Evolutionary conservation across 148 eudicot genomes (phyloP).

Genomic region (Nepenthes gracilis): DNA sequence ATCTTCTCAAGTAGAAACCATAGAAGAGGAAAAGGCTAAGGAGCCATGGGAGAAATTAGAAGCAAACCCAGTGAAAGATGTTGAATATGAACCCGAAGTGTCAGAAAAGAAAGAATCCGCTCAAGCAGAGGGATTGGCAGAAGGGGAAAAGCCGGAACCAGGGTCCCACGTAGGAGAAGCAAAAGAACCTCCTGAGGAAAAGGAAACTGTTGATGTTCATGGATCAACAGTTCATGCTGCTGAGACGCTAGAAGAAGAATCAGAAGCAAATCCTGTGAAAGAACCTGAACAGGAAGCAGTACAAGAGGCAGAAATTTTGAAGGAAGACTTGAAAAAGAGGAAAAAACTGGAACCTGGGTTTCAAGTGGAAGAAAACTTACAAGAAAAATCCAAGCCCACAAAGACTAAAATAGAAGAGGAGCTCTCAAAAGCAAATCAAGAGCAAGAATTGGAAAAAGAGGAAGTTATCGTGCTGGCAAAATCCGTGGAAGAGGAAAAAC

Average conservation of each 20-base stretch:
- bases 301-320: not conserved
- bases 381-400: not conserved
- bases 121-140: no score
- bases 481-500: not conserved
- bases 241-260: not conserved
- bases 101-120: no score
- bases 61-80: no score
- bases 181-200: no score
- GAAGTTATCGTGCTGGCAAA: not conserved
- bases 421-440: not conserved
- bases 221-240: no score
- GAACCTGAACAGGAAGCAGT: not conserved
- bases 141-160: no score
- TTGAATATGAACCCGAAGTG: no score
- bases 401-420: not conserved
- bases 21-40: constrained; percentile 3
- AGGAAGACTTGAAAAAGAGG: not conserved
- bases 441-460: constrained; percentile 1
- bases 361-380: not conserved
- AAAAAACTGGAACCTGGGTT: not conserved
- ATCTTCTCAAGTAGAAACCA: not conserved
- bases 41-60: not conserved
- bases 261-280: not conserved
- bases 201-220: no score
- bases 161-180: no score